phyloP scores from a whole-genome alignment of 1,139 yeast species.

The Pneumocystis jirovecii region DNA sequence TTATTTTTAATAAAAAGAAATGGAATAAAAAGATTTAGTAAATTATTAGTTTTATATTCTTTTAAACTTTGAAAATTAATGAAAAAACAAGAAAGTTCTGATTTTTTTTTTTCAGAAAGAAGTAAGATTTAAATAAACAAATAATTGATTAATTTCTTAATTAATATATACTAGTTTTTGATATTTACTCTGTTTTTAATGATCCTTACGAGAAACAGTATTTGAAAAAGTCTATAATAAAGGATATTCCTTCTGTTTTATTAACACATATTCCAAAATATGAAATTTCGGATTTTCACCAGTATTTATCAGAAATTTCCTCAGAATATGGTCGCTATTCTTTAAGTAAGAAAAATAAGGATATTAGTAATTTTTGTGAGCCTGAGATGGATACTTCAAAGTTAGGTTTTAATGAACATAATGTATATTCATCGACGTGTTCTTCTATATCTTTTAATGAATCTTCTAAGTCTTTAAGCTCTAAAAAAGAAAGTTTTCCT shows the following conservation, averaged over 20 bases:
- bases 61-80: not conserved
- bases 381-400: slow-evolving; percentile 3
- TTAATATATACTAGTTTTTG: not conserved
- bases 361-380: not conserved
- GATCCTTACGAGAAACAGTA: not conserved
- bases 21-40: not conserved
- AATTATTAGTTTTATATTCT: not conserved
- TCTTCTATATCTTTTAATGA: not conserved
- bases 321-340: slow-evolving; percentile 35
- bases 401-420: not conserved
- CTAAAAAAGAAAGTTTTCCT: not conserved
- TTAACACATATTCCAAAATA: slow-evolving; percentile 45
- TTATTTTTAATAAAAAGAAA: not conserved
- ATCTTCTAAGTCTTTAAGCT: not conserved
- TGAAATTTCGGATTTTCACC: slow-evolving; percentile 32
- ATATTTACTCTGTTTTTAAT: not conserved
- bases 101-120: not conserved
- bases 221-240: slow-evolving; percentile 41
- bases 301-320: slow-evolving; percentile 34
- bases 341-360: slow-evolving; percentile 2
- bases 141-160: not conserved
- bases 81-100: not conserved
- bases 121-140: not conserved
- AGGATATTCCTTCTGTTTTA: slow-evolving; percentile 74
- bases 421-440: not conserved